Evolutionary conservation across 2,329 filamentous ascomycete genomes (phyloP).

Genomic region (Ceratocystis huliohia): DNA sequence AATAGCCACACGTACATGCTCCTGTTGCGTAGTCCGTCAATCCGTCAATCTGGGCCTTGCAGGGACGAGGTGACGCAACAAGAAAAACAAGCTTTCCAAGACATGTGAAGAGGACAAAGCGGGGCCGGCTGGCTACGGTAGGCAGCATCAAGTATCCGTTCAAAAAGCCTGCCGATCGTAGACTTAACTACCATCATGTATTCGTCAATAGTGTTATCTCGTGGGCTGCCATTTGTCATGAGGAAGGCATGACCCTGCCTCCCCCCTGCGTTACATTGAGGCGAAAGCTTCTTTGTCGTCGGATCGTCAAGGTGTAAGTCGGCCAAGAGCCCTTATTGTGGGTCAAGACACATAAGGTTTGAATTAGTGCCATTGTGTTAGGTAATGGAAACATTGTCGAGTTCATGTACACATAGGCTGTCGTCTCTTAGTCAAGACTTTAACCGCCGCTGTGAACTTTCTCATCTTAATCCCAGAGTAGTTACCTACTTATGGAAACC

Average conservation of each 20-base stretch:
- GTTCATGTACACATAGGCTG: background rate
- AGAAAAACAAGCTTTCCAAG: background rate
- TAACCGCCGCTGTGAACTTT: background rate
- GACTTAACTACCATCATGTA: background rate
- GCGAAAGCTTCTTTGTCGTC: constrained; percentile 6
- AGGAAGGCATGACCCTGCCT: background rate
- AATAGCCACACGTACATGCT: no score
- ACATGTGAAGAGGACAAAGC: background rate
- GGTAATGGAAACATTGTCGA: background rate
- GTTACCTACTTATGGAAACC: background rate
- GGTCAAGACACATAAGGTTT: background rate
- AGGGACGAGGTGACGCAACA: background rate
- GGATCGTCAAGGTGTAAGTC: background rate
- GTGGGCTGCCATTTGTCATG: background rate
- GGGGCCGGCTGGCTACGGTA: background rate
- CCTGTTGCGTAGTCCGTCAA: background rate
- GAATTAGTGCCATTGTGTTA: background rate
- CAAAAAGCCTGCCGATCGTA: background rate
- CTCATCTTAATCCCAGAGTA: background rate
- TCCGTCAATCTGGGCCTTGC: no score
- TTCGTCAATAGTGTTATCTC: background rate
- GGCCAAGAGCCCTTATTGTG: background rate
- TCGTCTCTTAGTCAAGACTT: background rate
- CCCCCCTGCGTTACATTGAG: background rate
- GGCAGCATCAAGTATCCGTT: background rate